Evolutionary conservation across 371 early-diverging fungal species (phyloP).

Genomic region (Mucor indicus): DNA sequence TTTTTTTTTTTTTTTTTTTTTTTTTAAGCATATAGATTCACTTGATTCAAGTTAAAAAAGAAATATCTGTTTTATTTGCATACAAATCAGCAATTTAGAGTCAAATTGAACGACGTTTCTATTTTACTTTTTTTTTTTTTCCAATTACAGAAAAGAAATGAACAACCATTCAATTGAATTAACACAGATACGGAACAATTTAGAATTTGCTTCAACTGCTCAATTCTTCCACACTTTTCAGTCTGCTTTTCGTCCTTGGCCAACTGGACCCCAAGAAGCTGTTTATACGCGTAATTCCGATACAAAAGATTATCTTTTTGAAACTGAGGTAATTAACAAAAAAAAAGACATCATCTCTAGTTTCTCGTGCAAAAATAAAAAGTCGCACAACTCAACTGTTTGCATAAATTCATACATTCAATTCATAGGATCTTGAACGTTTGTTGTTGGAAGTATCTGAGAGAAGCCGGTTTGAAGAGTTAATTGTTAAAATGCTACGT

Average conservation of each 20-base stretch:
- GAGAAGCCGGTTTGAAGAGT: conserved; percentile 32
- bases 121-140: not conserved
- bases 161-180: conserved; percentile 18
- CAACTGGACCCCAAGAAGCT: conserved; percentile 8
- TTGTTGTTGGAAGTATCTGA: conserved; percentile 37
- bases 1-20: no score
- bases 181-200: conserved; percentile 37
- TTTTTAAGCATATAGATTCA: no score
- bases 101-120: no score
- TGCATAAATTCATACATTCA: conserved; percentile 11
- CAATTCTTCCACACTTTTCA: conserved; percentile 47
- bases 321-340: conserved; percentile 22
- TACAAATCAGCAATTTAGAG: no score
- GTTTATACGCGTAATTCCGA: conserved; percentile 18
- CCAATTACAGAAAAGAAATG: not conserved
- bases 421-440: conserved; percentile 37
- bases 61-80: no score
- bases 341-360: not conserved
- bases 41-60: no score
- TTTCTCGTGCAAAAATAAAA: conserved; percentile 4
- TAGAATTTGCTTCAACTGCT: conserved; percentile 45
- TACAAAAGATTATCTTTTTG: conserved; percentile 13
- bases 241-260: conserved; percentile 46
- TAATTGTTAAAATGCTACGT: conserved; percentile 40
- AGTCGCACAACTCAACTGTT: not conserved